Evolutionary conservation across 495 filamentous ascomycete species (phyloP).

Genomic region (Xylaria scruposa): DNA sequence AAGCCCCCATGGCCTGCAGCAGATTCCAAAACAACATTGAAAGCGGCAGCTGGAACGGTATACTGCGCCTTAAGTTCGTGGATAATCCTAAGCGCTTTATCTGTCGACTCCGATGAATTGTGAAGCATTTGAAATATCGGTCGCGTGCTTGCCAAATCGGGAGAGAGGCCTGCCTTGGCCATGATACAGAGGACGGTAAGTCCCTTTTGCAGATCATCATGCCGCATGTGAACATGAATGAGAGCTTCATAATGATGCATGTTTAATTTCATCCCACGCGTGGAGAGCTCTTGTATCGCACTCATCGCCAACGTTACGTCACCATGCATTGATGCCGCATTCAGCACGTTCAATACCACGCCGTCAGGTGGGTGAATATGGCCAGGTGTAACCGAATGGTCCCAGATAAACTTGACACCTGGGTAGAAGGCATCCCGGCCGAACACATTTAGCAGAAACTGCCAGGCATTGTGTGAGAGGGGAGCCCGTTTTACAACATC

Average conservation of each 20-base stretch:
- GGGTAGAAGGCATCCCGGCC: conserved; percentile 51
- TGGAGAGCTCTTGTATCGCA: conserved; percentile 64
- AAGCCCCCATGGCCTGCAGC: conserved; percentile 50
- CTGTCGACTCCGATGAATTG: conserved; percentile 36
- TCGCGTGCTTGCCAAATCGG: conserved; percentile 61
- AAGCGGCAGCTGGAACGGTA: conserved; percentile 59
- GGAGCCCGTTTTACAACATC: conserved; percentile 49
- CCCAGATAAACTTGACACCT: conserved; percentile 61
- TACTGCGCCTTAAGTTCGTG: conserved; percentile 54
- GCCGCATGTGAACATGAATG: conserved; percentile 67
- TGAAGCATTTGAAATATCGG: conserved; percentile 57
- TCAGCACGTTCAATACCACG: conserved; percentile 69
- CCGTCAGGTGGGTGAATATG: conserved; percentile 71
- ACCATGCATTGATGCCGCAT: conserved; percentile 67
- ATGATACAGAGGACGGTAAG: conserved; percentile 73
- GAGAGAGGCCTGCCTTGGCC: conserved; percentile 60
- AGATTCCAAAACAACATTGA: conserved; percentile 70
- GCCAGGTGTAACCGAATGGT: conserved; percentile 65
- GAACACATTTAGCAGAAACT: conserved; percentile 72
- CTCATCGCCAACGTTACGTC: conserved; percentile 72
- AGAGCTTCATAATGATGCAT: conserved; percentile 79
- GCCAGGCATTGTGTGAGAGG: conserved; percentile 60
- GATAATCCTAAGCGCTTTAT: conserved; percentile 61
- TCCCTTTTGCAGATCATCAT: conserved; percentile 59
- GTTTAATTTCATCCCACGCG: conserved; percentile 58